A percentile compares a stretch with the other conserved stretches of the same genome.
Evolutionary conservation across 2,329 filamentous ascomycete genomes (phyloP).

Genomic region (Iodosphaeria phyllophila): DNA sequence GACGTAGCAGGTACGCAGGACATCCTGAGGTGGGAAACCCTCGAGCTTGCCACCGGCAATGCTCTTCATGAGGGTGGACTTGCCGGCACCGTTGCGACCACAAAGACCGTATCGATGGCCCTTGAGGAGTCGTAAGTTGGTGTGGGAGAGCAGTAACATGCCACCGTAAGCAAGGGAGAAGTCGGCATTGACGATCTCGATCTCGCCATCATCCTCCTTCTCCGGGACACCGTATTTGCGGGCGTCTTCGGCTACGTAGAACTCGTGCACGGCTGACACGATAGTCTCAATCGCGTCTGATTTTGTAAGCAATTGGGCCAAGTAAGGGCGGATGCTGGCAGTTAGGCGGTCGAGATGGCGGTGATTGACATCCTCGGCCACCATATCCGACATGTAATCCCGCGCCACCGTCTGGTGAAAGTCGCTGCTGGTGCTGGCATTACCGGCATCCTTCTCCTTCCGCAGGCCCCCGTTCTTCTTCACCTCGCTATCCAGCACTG

Average conservation of each 20-base stretch:
- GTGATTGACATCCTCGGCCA: conserved; percentile 74
- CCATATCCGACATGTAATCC: conserved; percentile 64
- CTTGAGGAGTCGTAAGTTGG: conserved; percentile 84
- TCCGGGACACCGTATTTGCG: conserved; percentile 71
- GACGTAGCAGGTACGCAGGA: conserved; percentile 90
- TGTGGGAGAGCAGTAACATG: conserved; percentile 91
- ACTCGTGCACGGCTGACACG: conserved; percentile 53
- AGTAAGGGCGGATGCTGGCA: conserved; percentile 51
- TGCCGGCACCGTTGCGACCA: conserved; percentile 90
- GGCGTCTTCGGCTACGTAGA: conserved; percentile 69
- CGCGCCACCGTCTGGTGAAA: conserved; percentile 50
- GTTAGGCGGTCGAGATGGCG: conserved; percentile 59
- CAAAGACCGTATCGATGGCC: conserved; percentile 95
- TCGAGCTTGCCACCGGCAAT: conserved; percentile 93
- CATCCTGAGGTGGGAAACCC: conserved; percentile 83
- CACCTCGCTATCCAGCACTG: conserved; percentile 57
- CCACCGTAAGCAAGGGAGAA: conserved; percentile 97
- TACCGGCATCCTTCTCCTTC: no score
- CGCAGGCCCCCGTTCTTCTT: conserved; percentile 47
- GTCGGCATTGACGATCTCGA: conserved; percentile 92
- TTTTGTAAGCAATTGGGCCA: conserved; percentile 49
- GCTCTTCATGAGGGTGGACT: conserved; percentile 96
- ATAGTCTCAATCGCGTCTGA: conserved; percentile 41
- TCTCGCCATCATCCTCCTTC: conserved; percentile 79
- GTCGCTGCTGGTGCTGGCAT: conserved; percentile 38